Evolutionary conservation across 2,329 filamentous ascomycete genomes (phyloP).

Genomic region (Lachnellula willkommii): DNA sequence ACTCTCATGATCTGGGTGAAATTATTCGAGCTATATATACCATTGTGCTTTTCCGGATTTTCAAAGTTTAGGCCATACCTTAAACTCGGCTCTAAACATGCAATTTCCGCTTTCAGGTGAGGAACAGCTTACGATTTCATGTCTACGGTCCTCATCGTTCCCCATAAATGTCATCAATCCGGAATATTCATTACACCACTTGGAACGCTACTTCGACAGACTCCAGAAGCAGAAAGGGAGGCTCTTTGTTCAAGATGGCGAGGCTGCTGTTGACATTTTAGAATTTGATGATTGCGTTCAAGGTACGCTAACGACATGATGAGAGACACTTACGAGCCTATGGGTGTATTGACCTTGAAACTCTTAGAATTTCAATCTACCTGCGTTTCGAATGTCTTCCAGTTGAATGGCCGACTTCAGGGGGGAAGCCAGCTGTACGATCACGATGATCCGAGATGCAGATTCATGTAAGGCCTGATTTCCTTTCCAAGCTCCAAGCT

Average conservation of each 20-base stretch:
- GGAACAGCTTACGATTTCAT: background rate
- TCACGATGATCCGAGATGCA: conserved; percentile 19
- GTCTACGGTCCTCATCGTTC: background rate
- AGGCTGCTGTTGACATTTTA: conserved; percentile 7
- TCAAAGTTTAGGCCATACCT: background rate
- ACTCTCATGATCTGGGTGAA: no score
- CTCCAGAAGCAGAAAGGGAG: conserved; percentile 6
- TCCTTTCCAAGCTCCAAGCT: background rate
- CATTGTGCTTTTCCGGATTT: background rate
- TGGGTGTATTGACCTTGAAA: background rate
- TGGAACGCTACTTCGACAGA: conserved; percentile 6
- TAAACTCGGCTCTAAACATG: background rate
- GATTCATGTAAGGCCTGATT: conserved; percentile 19
- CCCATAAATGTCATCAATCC: conserved; percentile 2
- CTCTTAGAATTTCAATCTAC: conserved; percentile 7
- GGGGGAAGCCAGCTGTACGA: background rate
- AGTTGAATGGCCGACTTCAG: conserved; percentile 6
- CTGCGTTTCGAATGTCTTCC: conserved; percentile 1
- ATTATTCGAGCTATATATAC: background rate
- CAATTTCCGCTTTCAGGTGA: background rate
- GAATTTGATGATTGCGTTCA: conserved; percentile 16
- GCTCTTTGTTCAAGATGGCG: conserved; percentile 10
- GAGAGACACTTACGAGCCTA: background rate
- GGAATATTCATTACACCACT: conserved; percentile 1
- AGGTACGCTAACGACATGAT: background rate